phyloP scores from a whole-genome alignment of 805 yeast species.

The Starmerella etchellsii region DNA sequence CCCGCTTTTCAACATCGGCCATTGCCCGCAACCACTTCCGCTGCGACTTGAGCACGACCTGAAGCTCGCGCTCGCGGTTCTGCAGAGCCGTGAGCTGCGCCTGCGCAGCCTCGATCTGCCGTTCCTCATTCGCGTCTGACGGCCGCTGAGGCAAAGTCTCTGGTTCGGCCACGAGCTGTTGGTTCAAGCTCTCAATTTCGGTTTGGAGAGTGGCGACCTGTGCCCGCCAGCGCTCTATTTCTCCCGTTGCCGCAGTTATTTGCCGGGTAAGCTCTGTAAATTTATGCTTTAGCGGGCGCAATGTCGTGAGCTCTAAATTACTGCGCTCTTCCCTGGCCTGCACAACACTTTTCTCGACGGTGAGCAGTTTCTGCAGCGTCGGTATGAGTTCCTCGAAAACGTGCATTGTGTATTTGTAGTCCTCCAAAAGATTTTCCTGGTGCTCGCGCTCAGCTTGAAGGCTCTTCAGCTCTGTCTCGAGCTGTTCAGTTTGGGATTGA shows the following conservation, averaged over 20 bases:
- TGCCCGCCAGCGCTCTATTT: neutral
- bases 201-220: neutral
- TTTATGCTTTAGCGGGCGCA: neutral
- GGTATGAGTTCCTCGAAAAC: neutral
- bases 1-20: neutral
- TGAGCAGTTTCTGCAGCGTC: neutral
- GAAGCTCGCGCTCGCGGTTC: neutral
- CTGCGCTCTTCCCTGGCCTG: neutral
- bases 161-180: neutral
- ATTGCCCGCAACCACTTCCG: neutral
- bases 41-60: neutral
- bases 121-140: neutral
- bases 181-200: neutral
- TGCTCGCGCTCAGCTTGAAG: neutral
- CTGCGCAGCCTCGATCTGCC: neutral
- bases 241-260: neutral
- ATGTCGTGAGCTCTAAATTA: neutral
- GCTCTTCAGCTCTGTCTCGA: neutral
- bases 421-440: neutral
- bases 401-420: neutral
- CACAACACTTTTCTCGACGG: neutral
- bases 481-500: neutral
- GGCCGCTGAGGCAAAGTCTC: neutral
- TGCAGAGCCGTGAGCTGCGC: neutral
- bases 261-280: neutral